Evolutionary conservation across 179 eudicot species (phyloP).

Genomic region (Beta lomatogona): DNA sequence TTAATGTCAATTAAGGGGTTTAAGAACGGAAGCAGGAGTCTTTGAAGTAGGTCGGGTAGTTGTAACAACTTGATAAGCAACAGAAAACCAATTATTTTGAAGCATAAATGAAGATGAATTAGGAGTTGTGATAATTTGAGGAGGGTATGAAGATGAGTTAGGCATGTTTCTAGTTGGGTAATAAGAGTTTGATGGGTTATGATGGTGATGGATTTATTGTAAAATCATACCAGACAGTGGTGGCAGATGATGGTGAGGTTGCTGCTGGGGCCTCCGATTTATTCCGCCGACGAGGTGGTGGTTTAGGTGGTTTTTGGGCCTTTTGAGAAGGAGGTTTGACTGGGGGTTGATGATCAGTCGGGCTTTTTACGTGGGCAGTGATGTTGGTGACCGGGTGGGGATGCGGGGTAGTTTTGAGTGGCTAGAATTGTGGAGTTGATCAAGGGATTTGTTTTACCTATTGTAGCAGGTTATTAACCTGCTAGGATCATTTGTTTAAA

Average conservation of each 20-base stretch:
- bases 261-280: constrained; percentile 18
- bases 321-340: too few relatives aligned
- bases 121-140: constrained; percentile 34
- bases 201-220: background rate
- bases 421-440: too few relatives aligned
- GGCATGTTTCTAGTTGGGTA: constrained; percentile 13
- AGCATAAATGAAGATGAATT: constrained; percentile 34
- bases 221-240: constrained; percentile 13
- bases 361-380: too few relatives aligned
- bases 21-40: constrained; percentile 19
- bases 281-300: too few relatives aligned
- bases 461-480: too few relatives aligned
- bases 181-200: constrained; percentile 7
- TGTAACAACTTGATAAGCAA: constrained; percentile 29
- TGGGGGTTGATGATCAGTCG: too few relatives aligned
- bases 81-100: constrained; percentile 47
- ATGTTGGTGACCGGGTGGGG: too few relatives aligned
- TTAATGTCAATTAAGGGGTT: constrained; percentile 33
- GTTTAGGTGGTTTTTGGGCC: too few relatives aligned
- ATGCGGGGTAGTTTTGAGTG: too few relatives aligned
- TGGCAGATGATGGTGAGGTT: constrained; percentile 27
- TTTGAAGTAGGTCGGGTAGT: constrained; percentile 29
- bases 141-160: constrained; percentile 20
- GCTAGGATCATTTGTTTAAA: too few relatives aligned
- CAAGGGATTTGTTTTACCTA: too few relatives aligned